Evolutionary conservation across 208 protist species (phyloP).

Genomic region (Naegleria gruberi): DNA sequence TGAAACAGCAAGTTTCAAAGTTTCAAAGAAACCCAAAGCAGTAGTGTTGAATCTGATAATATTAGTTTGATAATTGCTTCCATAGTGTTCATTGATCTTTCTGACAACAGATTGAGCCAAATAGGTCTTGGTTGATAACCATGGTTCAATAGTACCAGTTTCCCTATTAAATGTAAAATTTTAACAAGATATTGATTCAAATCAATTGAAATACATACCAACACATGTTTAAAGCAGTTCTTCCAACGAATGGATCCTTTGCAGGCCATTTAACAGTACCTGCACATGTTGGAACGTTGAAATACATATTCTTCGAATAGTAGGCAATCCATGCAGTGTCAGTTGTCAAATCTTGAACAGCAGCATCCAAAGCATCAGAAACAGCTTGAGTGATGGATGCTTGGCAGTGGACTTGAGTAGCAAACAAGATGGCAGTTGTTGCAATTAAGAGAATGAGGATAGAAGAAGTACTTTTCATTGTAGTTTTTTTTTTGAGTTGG

Average conservation of each 20-base stretch:
- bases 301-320: neutral
- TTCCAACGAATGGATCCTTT: neutral
- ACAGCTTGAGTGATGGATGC: no score
- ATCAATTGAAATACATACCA: no score
- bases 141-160: neutral
- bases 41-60: neutral
- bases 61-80: neutral
- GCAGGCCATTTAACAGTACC: neutral
- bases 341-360: neutral
- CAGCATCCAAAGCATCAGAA: neutral
- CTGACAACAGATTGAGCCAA: neutral
- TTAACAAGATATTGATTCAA: no score
- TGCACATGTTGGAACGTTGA: neutral
- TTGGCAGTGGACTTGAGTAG: no score
- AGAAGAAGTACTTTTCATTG: no score
- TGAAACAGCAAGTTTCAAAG: neutral
- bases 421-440: no score
- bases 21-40: neutral
- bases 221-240: neutral
- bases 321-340: neutral
- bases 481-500: no score
- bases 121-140: neutral
- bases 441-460: no score
- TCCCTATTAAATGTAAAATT: no score
- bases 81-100: neutral